A percentile compares a stretch with the other conserved stretches of the same genome.
Conservation (phyloP, 2,329 filamentous ascomycete species). For the Neopestalotiopsis clavispora region DNA sequence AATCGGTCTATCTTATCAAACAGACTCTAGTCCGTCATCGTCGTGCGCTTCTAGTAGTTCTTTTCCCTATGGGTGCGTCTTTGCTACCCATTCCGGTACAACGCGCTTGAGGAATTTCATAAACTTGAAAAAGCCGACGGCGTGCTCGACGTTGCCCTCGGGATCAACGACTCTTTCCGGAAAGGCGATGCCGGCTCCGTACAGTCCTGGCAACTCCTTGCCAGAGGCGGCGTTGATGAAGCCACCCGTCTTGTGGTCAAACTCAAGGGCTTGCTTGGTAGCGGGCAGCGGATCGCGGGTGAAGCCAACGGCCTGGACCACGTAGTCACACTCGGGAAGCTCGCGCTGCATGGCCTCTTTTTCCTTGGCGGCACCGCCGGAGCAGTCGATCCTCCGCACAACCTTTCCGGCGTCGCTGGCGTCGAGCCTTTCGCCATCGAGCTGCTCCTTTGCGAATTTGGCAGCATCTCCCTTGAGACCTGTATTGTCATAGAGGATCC, state of each 20-base stretch:
- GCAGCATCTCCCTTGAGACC: constrained; percentile 67
- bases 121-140: constrained; percentile 69
- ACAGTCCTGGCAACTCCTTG: constrained; percentile 53
- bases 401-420: constrained; percentile 50
- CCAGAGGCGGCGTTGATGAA: constrained; percentile 50
- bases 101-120: constrained; percentile 66
- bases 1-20: too few relatives aligned
- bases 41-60: not conserved
- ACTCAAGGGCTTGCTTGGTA: constrained; percentile 31
- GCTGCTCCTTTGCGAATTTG: constrained; percentile 60
- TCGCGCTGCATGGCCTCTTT: constrained; percentile 47
- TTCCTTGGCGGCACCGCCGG: constrained; percentile 42
- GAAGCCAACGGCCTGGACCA: constrained; percentile 66
- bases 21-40: too few relatives aligned
- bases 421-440: constrained; percentile 56
- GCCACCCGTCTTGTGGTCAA: constrained; percentile 36
- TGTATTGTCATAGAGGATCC: constrained; percentile 69
- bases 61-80: not conserved
- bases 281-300: constrained; percentile 53
- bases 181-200: constrained; percentile 68
- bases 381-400: constrained; percentile 51
- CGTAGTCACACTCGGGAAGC: constrained; percentile 54
- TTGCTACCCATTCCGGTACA: constrained; percentile 51
- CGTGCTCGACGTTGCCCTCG: constrained; percentile 63
- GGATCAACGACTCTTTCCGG: constrained; percentile 66